Conservation (phyloP, 352 stramenopile genomes). For the Globisporangium parvum region DNA sequence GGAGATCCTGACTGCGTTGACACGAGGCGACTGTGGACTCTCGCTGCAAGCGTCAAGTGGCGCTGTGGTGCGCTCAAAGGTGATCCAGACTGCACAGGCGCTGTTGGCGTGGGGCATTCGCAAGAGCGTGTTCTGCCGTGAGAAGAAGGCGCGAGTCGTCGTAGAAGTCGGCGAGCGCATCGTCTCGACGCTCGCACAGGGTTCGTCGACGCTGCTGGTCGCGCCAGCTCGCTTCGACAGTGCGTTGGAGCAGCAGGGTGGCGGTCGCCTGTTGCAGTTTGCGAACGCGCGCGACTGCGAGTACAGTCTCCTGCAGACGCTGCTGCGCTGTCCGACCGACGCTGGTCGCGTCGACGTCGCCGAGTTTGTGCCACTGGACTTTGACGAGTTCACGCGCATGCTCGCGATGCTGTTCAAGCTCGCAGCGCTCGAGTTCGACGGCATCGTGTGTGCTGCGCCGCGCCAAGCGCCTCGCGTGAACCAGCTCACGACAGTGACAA, state of each 20-base stretch:
- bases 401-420: conserved; percentile 26
- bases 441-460: neutral
- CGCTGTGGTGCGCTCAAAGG: conserved; percentile 10
- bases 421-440: conserved; percentile 26
- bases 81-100: conserved; percentile 27
- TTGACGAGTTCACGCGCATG: conserved; percentile 23
- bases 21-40: neutral
- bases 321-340: conserved; percentile 30
- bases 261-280: conserved; percentile 12
- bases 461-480: neutral
- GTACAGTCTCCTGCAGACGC: conserved; percentile 21
- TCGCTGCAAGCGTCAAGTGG: neutral
- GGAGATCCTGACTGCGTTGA: conserved; percentile 6
- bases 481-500: conserved; percentile 24
- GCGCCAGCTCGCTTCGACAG: neutral
- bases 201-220: neutral
- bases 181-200: neutral
- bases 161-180: conserved; percentile 8
- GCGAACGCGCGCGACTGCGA: conserved; percentile 23
- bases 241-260: conserved; percentile 8
- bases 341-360: conserved; percentile 28
- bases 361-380: conserved; percentile 29
- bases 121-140: conserved; percentile 28
- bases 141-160: conserved; percentile 7
- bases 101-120: conserved; percentile 34